Percentiles rank a stretch among this genome's conserved stretches.
These are phyloP conservation scores for Gossypium trilobum DNA, from an alignment of 441 rosid species.

Conservation along the genomic window DNA sequence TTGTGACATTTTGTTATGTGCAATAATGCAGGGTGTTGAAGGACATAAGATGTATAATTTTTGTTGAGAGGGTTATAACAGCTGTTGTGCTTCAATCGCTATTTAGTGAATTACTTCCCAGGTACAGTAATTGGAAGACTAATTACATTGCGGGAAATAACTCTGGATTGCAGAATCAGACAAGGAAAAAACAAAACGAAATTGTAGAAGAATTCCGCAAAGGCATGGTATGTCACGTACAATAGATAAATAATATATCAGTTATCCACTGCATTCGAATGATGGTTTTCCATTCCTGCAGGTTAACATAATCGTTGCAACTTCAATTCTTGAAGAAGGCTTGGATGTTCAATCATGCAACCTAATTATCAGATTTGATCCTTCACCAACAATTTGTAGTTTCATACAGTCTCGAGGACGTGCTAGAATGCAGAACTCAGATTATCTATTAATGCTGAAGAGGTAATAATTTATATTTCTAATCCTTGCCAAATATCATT, in stretches of 20 bases:
- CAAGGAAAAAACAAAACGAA: slow-evolving; percentile 64
- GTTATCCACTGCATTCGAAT: not conserved
- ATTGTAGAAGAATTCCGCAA: slow-evolving; percentile 73
- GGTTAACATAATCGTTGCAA: slow-evolving; percentile 80
- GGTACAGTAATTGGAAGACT: slow-evolving; percentile 48
- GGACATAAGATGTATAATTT: slow-evolving; percentile 70
- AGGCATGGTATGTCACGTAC: slow-evolving; percentile 47
- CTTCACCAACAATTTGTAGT: slow-evolving; percentile 62
- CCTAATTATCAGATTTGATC: slow-evolving; percentile 77
- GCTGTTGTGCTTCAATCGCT: slow-evolving; percentile 51
- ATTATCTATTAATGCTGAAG: slow-evolving; percentile 65
- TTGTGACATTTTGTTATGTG: not conserved
- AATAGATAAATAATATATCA: not conserved
- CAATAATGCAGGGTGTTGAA: slow-evolving; percentile 34
- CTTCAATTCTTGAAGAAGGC: slow-evolving; percentile 94
- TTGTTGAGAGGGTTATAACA: slow-evolving; percentile 75
- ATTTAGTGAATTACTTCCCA: slow-evolving; percentile 49
- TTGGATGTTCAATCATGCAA: slow-evolving; percentile 88
- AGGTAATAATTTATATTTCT: slow-evolving; percentile 29
- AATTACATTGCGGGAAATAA: slow-evolving; percentile 66
- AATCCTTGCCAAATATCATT: too few relatives aligned
- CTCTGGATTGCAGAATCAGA: slow-evolving; percentile 47
- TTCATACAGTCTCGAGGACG: slow-evolving; percentile 94
- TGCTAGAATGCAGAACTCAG: slow-evolving; percentile 81
- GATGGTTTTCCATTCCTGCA: slow-evolving; percentile 23